A percentile compares a stretch with the other conserved stretches of the same genome.
Conservation (phyloP, 352 stramenopile genomes). For the Phytophthora pisi region DNA sequence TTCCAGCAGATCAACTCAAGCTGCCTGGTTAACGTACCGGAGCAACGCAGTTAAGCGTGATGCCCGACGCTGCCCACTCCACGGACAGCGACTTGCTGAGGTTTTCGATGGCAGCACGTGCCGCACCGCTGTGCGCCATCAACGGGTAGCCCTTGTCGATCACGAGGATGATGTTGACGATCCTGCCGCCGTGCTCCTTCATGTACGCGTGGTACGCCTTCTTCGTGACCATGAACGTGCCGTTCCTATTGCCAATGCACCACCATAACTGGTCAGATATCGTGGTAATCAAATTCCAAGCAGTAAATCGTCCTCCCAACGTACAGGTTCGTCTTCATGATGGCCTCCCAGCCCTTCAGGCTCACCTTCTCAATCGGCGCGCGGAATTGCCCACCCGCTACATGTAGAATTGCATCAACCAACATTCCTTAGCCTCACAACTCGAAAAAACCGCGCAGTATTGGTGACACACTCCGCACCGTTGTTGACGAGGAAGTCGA, state of each 20-base stretch:
- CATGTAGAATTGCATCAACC: constrained; percentile 18
- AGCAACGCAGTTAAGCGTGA: constrained; percentile 95
- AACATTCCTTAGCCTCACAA: not conserved
- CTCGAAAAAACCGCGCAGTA: not conserved
- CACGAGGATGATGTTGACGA: constrained; percentile 96
- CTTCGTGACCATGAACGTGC: constrained; percentile 93
- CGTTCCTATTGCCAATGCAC: constrained; percentile 50
- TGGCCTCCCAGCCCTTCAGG: constrained; percentile 90
- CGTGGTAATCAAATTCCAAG: not conserved
- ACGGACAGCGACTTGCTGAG: constrained; percentile 93
- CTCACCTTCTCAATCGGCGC: constrained; percentile 89
- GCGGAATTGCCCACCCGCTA: constrained; percentile 92
- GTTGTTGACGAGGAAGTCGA: constrained; percentile 96
- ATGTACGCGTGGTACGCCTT: constrained; percentile 93
- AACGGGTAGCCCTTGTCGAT: constrained; percentile 94
- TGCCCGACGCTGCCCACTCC: constrained; percentile 93
- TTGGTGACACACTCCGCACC: constrained; percentile 30
- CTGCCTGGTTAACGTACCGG: constrained; percentile 47
- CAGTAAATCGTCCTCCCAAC: constrained; percentile 1
- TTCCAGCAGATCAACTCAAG: not conserved
- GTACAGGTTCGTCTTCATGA: constrained; percentile 93
- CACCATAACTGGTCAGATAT: not conserved
- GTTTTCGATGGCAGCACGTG: constrained; percentile 93
- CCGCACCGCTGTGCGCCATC: constrained; percentile 92
- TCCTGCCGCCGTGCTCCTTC: constrained; percentile 92